Percentiles rank a stretch among this genome's conserved stretches.
Evolutionary conservation across 352 stramenopile genomes (phyloP).

Genomic region (Blastocystis sp.): DNA sequence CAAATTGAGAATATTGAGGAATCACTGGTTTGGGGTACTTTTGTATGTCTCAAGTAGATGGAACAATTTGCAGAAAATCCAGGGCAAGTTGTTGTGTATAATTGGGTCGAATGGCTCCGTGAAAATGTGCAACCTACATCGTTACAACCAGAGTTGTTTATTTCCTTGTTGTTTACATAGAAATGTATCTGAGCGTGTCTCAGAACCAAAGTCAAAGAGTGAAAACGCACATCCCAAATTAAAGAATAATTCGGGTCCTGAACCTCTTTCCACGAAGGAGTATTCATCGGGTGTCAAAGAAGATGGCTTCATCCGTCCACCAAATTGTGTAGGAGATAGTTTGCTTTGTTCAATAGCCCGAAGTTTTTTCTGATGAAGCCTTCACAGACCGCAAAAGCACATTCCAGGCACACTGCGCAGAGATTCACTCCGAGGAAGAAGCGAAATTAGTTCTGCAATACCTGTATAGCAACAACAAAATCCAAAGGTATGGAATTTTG

Average conservation of each 20-base stretch:
- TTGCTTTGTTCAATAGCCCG: neutral
- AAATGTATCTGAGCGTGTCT: neutral
- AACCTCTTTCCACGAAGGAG: conserved; percentile 31
- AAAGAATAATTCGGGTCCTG: neutral
- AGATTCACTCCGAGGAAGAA: conserved; percentile 42
- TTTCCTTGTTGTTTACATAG: neutral
- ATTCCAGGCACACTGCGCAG: conserved; percentile 54
- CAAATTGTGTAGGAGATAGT: neutral
- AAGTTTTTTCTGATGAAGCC: conserved; percentile 46
- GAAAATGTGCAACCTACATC: conserved; percentile 46
- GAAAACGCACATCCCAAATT: neutral
- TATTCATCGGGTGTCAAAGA: neutral
- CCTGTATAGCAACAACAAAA: conserved; percentile 52
- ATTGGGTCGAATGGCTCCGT: conserved; percentile 57
- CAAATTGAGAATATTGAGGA: conserved; percentile 19
- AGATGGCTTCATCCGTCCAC: neutral
- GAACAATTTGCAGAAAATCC: conserved; percentile 43
- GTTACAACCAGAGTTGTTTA: neutral
- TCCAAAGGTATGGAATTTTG: neutral
- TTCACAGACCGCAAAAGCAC: conserved; percentile 57
- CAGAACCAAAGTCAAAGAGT: neutral
- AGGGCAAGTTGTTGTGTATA: conserved; percentile 37
- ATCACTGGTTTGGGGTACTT: neutral
- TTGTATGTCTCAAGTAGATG: neutral
- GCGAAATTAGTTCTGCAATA: conserved; percentile 48